Evolutionary conservation across 2,329 filamentous ascomycete species (phyloP).

Genomic region (Emergomyces pasteurianus): DNA sequence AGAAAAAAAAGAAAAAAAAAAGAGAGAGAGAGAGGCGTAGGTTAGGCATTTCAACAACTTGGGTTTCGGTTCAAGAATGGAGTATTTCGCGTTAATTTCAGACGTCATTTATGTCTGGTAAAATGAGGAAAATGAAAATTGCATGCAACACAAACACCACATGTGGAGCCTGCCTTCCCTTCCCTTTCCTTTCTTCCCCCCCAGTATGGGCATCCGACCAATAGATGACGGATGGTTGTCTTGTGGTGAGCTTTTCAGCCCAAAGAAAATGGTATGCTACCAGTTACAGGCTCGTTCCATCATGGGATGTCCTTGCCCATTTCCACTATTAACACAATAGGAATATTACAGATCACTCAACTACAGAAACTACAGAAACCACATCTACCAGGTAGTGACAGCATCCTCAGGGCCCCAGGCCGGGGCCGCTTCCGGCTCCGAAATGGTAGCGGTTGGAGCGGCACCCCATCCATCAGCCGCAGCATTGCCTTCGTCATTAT

Average conservation of each 20-base stretch:
- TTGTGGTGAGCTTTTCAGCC: not conserved
- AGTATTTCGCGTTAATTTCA: not conserved
- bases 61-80: too few relatives aligned
- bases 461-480: conserved; percentile 9
- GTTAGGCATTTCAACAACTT: not conserved
- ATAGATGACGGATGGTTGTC: not conserved
- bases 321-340: not conserved
- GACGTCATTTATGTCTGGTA: not conserved
- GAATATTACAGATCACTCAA: not conserved
- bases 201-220: too few relatives aligned
- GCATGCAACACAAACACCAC: not conserved
- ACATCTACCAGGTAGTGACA: conserved; percentile 3
- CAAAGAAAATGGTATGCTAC: too few relatives aligned
- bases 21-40: not conserved
- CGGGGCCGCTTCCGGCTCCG: not conserved
- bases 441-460: not conserved
- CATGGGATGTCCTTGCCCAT: not conserved
- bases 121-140: not conserved
- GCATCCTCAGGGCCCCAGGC: conserved; percentile 1
- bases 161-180: too few relatives aligned
- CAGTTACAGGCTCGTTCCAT: too few relatives aligned
- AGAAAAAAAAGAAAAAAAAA: not conserved
- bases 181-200: not conserved
- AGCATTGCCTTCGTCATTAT: conserved; percentile 13
- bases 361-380: not conserved